Evolutionary conservation across 176 grass and related monocot species (phyloP).

Genomic region (Triticum timopheevii): DNA sequence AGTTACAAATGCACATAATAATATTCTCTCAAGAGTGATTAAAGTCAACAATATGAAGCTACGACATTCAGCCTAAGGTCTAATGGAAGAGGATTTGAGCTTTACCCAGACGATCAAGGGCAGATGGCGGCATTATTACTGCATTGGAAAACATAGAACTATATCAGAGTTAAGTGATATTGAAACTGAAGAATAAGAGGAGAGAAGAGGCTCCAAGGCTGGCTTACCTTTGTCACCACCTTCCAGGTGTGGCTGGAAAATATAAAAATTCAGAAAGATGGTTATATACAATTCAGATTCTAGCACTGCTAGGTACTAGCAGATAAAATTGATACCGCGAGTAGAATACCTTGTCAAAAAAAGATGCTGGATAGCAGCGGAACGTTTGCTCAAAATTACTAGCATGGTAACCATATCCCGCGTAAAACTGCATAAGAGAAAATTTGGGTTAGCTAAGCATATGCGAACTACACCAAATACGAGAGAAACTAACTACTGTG

Average conservation of each 20-base stretch:
- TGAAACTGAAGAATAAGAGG: background rate
- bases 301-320: background rate
- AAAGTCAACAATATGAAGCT: slow-evolving; percentile 13
- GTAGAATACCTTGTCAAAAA: slow-evolving; percentile 77
- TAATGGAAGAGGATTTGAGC: background rate
- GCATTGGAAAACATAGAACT: slow-evolving; percentile 27
- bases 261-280: slow-evolving; percentile 11
- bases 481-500: background rate
- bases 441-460: slow-evolving; percentile 4
- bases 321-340: slow-evolving; percentile 16
- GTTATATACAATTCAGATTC: slow-evolving; percentile 32
- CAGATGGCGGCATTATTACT: slow-evolving; percentile 93
- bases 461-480: background rate
- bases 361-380: slow-evolving; percentile 75
- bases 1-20: background rate
- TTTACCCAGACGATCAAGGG: slow-evolving; percentile 90
- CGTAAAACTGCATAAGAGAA: slow-evolving; percentile 52
- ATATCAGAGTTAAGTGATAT: slow-evolving; percentile 15
- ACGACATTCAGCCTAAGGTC: background rate
- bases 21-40: background rate
- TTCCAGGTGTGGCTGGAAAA: slow-evolving; percentile 83
- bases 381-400: slow-evolving; percentile 77
- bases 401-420: slow-evolving; percentile 47
- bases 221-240: slow-evolving; percentile 71
- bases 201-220: background rate